Evolutionary conservation across 2,329 filamentous ascomycete genomes (phyloP), one percentile per base, ranked within the genome.

Genomic region (Trichoderma lentiforme): DNA sequence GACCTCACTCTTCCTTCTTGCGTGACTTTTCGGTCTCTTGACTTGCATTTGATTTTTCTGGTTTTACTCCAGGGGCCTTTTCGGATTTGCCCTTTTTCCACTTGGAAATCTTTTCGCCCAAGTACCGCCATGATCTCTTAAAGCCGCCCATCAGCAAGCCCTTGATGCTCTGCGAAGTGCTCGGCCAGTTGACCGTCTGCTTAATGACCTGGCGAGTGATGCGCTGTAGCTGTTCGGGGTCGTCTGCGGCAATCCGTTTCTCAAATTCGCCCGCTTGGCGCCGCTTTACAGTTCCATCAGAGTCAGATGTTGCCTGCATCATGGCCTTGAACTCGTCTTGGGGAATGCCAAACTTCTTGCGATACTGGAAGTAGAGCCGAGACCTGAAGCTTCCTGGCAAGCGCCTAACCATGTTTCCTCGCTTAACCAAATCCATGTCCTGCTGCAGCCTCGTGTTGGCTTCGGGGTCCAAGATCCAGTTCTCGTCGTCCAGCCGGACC

Each of bases 401-500:
- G 14, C 96, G 91, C 6, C 96, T 90, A 11, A 99, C 95, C 93
- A 99, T 99, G 82, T 99, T 99, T 21, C 93, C 94, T 71, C 96
- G 91, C 78, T 93, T 94, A 72, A 93, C 84, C 0, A 95, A 93
- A 77, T 97, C 93, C 94, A 98, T 97, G 78, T 98, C 94, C 81
- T 99, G 96, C 56, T 87, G 86, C 24, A 99, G 85, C 18, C 84
- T 86, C 75, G 93, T 87, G 75, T 96, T 90, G 30, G 89, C 85
- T 14, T 86, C 82, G 1, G 80, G 80, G 66, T 83, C 80, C 65
- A 84, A 79, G 4, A 83, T 76, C 82, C 82, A 84, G 30, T 80
- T 77, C 34, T 81, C 77, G 58, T 83, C 82, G 60, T 81, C 81
- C 6, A 83, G 77, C 9, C 79, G 79, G 34, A 77, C 78, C 0